Percentiles rank a stretch among this genome's conserved stretches.
Evolutionary conservation across 2,329 filamentous ascomycete genomes (phyloP).

Genomic region (Parafenestella ontariensis): DNA sequence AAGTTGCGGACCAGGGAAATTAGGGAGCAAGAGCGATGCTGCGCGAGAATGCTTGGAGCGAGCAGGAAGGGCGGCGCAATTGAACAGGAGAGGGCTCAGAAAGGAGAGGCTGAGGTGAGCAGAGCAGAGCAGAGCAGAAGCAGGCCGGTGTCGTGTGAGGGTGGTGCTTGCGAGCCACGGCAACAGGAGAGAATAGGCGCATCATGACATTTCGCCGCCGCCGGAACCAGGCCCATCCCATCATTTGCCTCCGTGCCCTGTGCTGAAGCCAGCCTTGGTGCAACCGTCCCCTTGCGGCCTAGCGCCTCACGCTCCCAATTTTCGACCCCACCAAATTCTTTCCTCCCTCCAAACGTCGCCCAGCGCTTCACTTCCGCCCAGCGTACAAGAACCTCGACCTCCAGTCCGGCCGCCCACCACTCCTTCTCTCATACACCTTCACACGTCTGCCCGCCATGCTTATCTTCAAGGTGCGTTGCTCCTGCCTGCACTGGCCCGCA

Average conservation of each 20-base stretch:
- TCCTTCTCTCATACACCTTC: constrained; percentile 13
- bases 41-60: not conserved
- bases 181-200: constrained; percentile 23
- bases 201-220: constrained; percentile 30
- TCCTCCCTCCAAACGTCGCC: constrained; percentile 15
- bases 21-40: constrained; percentile 31
- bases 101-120: constrained; percentile 46
- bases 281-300: constrained; percentile 14
- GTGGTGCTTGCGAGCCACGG: constrained; percentile 28
- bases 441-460: constrained; percentile 56
- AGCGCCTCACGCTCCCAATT: constrained; percentile 23
- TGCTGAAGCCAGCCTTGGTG: constrained; percentile 2
- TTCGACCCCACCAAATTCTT: constrained; percentile 39
- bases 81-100: constrained; percentile 16
- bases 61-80: not conserved
- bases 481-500: constrained; percentile 25
- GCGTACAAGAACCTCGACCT: constrained; percentile 20
- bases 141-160: constrained; percentile 38
- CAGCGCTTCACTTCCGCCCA: constrained; percentile 22
- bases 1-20: constrained; percentile 38
- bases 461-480: constrained; percentile 61
- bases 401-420: constrained; percentile 17
- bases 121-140: constrained; percentile 25
- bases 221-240: constrained; percentile 1
- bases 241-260: constrained; percentile 6